Base-by-base conservation (phyloP, 139 green algal genomes). In the Chlamydomonas sphaeroides region DNA sequence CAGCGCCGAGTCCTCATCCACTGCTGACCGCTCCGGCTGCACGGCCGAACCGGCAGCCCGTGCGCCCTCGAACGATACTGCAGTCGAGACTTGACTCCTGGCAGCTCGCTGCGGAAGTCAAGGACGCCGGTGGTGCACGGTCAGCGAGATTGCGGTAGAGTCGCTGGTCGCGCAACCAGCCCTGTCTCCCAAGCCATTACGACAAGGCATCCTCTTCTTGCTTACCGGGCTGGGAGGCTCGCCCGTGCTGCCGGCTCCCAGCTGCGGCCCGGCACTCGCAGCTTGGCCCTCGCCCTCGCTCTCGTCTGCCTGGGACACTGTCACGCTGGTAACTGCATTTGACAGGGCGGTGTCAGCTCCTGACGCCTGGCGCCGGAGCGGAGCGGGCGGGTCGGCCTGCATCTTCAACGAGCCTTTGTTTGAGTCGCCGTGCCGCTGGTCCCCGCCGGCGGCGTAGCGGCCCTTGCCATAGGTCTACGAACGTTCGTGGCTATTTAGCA, bases 11-110 rank as follows among this genome's bases (percentile, higher is more conserved):
- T 92, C 85, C 38, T 90, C 88, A 14, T 92, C 88, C 0, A 92
- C 41, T 18, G 75, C 41, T 18, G 75, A 87, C 5, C 85, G 68
- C 51, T 85, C 86, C 48, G 88, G 85, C 49, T 90, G 84, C 1
- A 88, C 87, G 11, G 84, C 85, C 2, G 88, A 92, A 21, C 88
- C 88, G n/a, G 88, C 88, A 25, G 85, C 85, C 15, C 85, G 48
- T 11, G 83, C 84, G 20, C 87, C 88, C 33, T 92, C 88, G 61
- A 92, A 90, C 3, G 88, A 92, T 10, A 92, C 79, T 15, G 88
- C 88, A 18, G 88, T 90, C 1, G 88, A 92, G 3, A 92, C 84
- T 65, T 92, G 88, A 59, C 85, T 90, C 21, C 88, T 53, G 1
- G 88, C 85, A 21, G 83, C 85, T 5, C 83, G 56, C 88, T 90